These are phyloP conservation scores for Brassica nigra DNA, from an alignment of 345 rosid genomes.

Conservation along the genomic window DNA sequence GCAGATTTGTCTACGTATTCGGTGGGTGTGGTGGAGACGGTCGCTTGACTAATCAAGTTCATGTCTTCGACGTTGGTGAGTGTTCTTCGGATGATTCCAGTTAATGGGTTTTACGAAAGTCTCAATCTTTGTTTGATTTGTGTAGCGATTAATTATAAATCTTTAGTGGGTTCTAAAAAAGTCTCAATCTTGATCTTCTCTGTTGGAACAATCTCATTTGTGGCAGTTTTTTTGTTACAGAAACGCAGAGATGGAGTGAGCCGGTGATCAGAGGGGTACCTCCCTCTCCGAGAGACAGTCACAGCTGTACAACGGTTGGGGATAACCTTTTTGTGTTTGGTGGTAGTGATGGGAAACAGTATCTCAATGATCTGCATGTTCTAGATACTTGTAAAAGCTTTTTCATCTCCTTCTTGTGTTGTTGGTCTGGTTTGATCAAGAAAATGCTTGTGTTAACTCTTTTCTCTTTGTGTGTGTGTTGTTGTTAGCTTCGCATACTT, in stretches of 20 bases:
- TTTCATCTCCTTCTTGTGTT: neutral
- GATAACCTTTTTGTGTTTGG: constrained; percentile 83
- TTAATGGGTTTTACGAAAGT: constrained; percentile 21
- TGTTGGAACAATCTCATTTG: constrained; percentile 11
- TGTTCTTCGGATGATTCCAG: constrained; percentile 21
- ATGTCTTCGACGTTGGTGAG: constrained; percentile 85
- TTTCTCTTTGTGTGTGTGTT: neutral
- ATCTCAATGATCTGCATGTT: constrained; percentile 82
- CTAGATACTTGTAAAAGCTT: constrained; percentile 75
- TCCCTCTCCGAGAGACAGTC: constrained; percentile 89
- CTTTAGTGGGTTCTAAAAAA: neutral
- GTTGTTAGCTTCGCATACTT: constrained; percentile 72
- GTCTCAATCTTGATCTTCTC: neutral
- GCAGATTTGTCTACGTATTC: constrained; percentile 80
- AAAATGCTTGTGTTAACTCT: constrained; percentile 14
- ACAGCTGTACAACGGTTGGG: constrained; percentile 74
- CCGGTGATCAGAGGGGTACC: constrained; percentile 68
- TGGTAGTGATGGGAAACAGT: constrained; percentile 85
- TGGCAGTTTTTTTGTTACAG: constrained; percentile 45
- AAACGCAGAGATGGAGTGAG: constrained; percentile 72
- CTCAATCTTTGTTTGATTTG: constrained; percentile 25
- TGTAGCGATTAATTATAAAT: neutral
- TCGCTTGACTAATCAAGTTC: constrained; percentile 91
- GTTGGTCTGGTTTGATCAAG: neutral
- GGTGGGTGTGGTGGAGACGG: constrained; percentile 84